Evolutionary conservation across 2,329 filamentous ascomycete genomes (phyloP).

Genomic region (Penicillium sp.): DNA sequence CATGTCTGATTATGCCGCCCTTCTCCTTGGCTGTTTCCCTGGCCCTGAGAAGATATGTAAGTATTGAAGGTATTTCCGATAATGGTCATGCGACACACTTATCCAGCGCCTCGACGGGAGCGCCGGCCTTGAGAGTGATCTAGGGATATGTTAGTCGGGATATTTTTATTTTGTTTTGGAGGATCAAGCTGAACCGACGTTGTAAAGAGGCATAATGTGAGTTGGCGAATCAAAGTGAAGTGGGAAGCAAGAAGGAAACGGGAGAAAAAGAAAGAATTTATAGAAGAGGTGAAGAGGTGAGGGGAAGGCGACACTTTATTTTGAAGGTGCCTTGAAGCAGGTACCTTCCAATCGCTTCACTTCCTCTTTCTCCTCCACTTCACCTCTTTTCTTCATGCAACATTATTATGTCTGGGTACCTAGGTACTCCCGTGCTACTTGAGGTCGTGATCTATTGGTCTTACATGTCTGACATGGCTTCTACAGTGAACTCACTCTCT

Average conservation of each 20-base stretch:
- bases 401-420: too few relatives aligned
- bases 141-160: constrained; percentile 31
- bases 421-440: not conserved
- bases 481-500: not conserved
- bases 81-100: constrained; percentile 44
- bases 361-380: not conserved
- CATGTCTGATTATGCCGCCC: constrained; percentile 74
- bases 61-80: not conserved
- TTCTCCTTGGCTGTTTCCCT: constrained; percentile 66
- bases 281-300: not conserved
- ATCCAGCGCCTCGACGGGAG: constrained; percentile 57
- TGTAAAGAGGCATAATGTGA: constrained; percentile 33
- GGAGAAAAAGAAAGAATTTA: not conserved
- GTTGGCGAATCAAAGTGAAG: not conserved
- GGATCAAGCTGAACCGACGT: constrained; percentile 21
- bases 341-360: constrained; percentile 4
- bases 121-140: constrained; percentile 71
- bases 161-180: not conserved
- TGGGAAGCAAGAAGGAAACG: not conserved
- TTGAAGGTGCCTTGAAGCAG: constrained; percentile 4
- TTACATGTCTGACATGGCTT: not conserved
- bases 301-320: not conserved
- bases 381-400: not conserved
- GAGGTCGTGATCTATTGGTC: not conserved
- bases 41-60: constrained; percentile 45